Conservation (phyloP, 257 asterid species). For the Solanum pinnatisectum region DNA sequence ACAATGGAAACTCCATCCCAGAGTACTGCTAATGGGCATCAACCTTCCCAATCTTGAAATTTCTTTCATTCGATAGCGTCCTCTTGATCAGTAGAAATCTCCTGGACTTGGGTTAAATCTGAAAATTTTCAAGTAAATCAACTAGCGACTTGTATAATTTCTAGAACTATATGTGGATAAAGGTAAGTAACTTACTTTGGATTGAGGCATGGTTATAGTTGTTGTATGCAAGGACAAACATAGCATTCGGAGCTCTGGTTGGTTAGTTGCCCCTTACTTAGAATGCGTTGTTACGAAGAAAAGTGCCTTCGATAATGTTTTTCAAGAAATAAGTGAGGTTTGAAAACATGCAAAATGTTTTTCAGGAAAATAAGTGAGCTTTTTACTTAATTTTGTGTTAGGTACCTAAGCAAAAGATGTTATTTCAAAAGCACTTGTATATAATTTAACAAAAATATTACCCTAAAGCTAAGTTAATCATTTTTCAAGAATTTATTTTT, state of each 20-base stretch:
- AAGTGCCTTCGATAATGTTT: not conserved
- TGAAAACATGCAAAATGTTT: not conserved
- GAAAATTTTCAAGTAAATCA: not conserved
- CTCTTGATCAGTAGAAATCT: not conserved
- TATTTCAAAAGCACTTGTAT: not conserved
- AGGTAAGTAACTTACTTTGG: not conserved
- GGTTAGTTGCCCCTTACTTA: not conserved
- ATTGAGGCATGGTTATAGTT: not conserved
- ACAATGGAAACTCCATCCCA: not conserved
- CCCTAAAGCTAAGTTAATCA: not conserved
- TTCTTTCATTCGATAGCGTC: not conserved
- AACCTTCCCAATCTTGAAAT: not conserved
- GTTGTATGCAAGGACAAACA: not conserved
- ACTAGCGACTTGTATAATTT: not conserved
- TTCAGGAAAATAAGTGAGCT: not conserved
- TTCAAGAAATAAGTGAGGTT: not conserved
- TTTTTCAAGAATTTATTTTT: not conserved
- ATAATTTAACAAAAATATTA: not conserved
- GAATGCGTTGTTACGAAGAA: not conserved
- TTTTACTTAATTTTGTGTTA: not conserved
- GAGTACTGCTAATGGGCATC: not conserved
- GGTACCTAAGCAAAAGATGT: not conserved
- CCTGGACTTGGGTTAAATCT: not conserved
- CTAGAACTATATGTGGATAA: not conserved
- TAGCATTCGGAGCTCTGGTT: not conserved